These are phyloP conservation scores for Epichloe festucae DNA, from an alignment of 2,329 filamentous ascomycete genomes.

Conservation along the genomic window DNA sequence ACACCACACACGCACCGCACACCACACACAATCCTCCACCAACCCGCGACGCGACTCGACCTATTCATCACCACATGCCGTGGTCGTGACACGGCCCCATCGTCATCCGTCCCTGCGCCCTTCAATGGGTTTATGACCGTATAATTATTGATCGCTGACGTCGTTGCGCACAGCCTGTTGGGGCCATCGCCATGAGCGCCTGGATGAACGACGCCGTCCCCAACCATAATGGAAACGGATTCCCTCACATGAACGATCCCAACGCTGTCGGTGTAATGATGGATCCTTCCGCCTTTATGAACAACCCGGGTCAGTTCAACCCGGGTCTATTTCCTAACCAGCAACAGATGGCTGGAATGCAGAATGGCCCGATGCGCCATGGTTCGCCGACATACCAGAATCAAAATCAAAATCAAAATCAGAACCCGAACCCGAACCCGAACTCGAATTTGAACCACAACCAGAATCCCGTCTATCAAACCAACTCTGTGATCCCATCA, in stretches of 20 bases:
- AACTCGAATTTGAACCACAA: slow-evolving; percentile 6
- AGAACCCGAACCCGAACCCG: not conserved
- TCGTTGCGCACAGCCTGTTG: slow-evolving; percentile 29
- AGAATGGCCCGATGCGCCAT: slow-evolving; percentile 75
- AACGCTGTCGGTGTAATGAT: slow-evolving; percentile 47
- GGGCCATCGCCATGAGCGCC: slow-evolving; percentile 50
- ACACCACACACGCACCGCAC: slow-evolving; percentile 13
- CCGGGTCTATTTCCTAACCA: slow-evolving; percentile 43
- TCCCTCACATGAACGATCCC: slow-evolving; percentile 50
- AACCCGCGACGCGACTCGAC: slow-evolving; percentile 29
- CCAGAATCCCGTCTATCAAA: slow-evolving; percentile 54
- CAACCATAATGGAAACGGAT: slow-evolving; percentile 59
- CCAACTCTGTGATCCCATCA: slow-evolving; percentile 75
- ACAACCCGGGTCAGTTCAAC: slow-evolving; percentile 47
- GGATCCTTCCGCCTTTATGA: slow-evolving; percentile 52
- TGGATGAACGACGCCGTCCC: slow-evolving; percentile 61
- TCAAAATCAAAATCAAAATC: slow-evolving; percentile 8
- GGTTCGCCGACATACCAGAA: slow-evolving; percentile 66
- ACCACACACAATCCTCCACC: slow-evolving; percentile 21
- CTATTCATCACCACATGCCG: slow-evolving; percentile 23
- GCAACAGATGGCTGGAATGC: slow-evolving; percentile 49
- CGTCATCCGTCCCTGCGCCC: slow-evolving; percentile 25
- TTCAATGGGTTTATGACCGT: slow-evolving; percentile 28
- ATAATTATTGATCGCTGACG: slow-evolving; percentile 32
- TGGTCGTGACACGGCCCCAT: slow-evolving; percentile 35